Conservation (phyloP, 306 rosid genomes). For the Morella rubra region DNA sequence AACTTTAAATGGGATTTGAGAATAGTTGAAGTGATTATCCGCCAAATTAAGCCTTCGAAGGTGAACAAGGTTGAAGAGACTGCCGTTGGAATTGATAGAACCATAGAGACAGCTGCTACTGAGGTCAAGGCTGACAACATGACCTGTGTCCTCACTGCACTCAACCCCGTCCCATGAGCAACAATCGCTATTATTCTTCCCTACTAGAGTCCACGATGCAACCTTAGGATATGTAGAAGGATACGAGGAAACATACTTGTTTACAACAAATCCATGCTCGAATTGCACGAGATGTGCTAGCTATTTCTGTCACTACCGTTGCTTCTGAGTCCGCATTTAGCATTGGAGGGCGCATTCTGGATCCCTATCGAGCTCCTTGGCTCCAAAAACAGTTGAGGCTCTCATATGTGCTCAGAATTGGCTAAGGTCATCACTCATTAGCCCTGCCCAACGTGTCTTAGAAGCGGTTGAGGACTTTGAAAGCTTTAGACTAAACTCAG, state of each 20-base stretch:
- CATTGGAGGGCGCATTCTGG: too few species aligned
- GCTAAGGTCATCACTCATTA: too few species aligned
- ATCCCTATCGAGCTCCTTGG: too few species aligned
- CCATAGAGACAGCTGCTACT: neutral
- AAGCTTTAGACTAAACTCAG: too few species aligned
- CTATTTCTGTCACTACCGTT: too few species aligned
- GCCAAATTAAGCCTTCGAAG: neutral
- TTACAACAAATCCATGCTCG: neutral
- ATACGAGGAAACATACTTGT: rapidly evolving
- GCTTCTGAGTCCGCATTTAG: too few species aligned
- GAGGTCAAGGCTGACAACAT: neutral
- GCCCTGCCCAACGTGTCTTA: too few species aligned
- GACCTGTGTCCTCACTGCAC: neutral
- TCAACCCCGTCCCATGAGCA: neutral
- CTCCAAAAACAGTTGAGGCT: too few species aligned
- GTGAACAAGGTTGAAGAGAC: neutral
- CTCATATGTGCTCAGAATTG: too few species aligned
- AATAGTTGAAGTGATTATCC: neutral
- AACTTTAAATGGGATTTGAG: neutral
- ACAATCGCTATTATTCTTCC: neutral
- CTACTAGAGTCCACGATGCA: too few species aligned
- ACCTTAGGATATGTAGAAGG: neutral
- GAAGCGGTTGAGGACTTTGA: too few species aligned
- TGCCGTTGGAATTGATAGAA: neutral
- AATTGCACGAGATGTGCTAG: too few species aligned